Conservation (phyloP, 352 stramenopile genomes). For the Aphanomyces stellatus region DNA sequence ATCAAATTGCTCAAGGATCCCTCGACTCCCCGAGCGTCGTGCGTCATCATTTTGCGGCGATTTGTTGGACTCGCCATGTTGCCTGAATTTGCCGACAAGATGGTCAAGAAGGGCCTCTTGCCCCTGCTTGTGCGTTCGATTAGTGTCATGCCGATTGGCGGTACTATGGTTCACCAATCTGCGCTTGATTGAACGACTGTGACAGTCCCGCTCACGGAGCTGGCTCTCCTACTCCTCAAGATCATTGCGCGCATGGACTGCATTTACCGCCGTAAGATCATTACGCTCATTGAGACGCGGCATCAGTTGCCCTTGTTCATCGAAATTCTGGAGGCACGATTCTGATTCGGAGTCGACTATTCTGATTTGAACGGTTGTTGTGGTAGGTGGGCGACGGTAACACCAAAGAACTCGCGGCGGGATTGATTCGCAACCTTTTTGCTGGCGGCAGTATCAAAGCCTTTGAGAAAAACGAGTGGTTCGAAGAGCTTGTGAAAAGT, state of each 20-base stretch:
- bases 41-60: background rate
- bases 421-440: slow-evolving; percentile 16
- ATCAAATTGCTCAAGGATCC: background rate
- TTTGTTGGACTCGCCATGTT: slow-evolving; percentile 7
- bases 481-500: background rate
- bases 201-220: background rate
- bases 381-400: slow-evolving; percentile 11
- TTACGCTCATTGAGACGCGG: slow-evolving; percentile 3
- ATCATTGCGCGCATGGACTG: slow-evolving; percentile 13
- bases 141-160: background rate
- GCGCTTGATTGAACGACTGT: no score
- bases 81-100: slow-evolving; percentile 11
- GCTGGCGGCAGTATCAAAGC: slow-evolving; percentile 1
- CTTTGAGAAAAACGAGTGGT: slow-evolving; percentile 6
- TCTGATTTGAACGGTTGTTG: background rate
- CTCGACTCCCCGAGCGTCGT: background rate
- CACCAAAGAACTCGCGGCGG: slow-evolving; percentile 13
- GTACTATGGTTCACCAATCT: no score
- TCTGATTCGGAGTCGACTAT: background rate
- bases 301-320: slow-evolving; percentile 3
- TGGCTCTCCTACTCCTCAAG: slow-evolving; percentile 11
- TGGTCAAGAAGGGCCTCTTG: slow-evolving; percentile 14
- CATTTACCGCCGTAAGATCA: slow-evolving; percentile 16
- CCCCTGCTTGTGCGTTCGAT: background rate
- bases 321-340: slow-evolving; percentile 3